phyloP scores from a whole-genome alignment of 2,329 filamentous ascomycete genomes.

The Mariannaea sp. region DNA sequence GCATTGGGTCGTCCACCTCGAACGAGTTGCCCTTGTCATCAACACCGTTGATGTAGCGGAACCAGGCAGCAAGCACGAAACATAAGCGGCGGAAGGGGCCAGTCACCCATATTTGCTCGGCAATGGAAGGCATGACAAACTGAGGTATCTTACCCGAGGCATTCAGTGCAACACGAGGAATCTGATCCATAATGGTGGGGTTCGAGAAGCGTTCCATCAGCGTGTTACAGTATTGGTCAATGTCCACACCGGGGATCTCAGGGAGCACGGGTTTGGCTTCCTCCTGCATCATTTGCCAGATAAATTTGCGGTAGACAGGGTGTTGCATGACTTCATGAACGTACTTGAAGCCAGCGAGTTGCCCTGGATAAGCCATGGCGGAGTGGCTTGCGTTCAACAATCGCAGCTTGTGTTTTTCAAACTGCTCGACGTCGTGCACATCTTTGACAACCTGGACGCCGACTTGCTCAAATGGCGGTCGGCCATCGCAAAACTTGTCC shows the following conservation, averaged over 20 bases:
- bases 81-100: conserved; percentile 53
- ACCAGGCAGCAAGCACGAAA: conserved; percentile 56
- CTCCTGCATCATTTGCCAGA: conserved; percentile 60
- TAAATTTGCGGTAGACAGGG: conserved; percentile 51
- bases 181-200: conserved; percentile 60
- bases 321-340: conserved; percentile 59
- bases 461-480: conserved; percentile 57
- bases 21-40: conserved; percentile 52
- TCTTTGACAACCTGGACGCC: conserved; percentile 57
- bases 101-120: conserved; percentile 51
- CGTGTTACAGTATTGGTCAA: conserved; percentile 57
- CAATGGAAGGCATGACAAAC: conserved; percentile 55
- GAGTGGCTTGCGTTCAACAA: conserved; percentile 59
- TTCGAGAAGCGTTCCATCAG: conserved; percentile 61
- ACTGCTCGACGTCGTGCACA: conserved; percentile 58
- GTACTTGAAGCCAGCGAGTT: conserved; percentile 57
- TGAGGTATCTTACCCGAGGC: conserved; percentile 60
- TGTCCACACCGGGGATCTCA: conserved; percentile 54
- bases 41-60: conserved; percentile 55
- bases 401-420: conserved; percentile 62
- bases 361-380: conserved; percentile 56
- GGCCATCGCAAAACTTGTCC: conserved; percentile 56
- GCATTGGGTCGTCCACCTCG: conserved; percentile 54
- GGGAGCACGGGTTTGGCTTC: conserved; percentile 59
- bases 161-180: conserved; percentile 56